Conservation (phyloP, 768 basidiomycete genomes). For the Mycena olivaceomarginata region DNA sequence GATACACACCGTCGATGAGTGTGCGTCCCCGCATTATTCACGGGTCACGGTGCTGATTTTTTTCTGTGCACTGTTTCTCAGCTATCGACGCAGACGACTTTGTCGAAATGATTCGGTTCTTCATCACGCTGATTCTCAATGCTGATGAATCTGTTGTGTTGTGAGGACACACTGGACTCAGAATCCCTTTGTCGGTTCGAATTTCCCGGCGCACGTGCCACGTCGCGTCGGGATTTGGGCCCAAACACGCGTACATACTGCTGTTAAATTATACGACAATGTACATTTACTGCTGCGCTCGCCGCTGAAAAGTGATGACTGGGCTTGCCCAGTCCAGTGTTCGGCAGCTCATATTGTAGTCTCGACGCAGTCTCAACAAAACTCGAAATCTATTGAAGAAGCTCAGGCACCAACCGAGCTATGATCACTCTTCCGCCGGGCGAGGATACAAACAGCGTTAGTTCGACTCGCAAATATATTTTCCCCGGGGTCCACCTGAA, state of each 20-base stretch:
- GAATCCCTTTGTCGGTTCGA: not conserved
- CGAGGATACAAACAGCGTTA: too few relatives aligned
- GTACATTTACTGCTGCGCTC: too few relatives aligned
- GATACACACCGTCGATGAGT: slow-evolving; percentile 86
- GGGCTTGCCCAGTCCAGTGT: too few relatives aligned
- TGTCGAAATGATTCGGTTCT: slow-evolving; percentile 82
- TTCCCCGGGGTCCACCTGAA: not conserved
- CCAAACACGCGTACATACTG: not conserved
- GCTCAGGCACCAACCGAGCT: too few relatives aligned
- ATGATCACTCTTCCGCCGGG: too few relatives aligned
- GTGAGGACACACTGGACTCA: not conserved
- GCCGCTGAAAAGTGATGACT: too few relatives aligned
- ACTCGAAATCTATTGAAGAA: too few relatives aligned
- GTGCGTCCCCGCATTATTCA: slow-evolving; percentile 57
- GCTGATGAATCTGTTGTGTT: slow-evolving; percentile 70
- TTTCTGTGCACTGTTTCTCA: slow-evolving; percentile 49
- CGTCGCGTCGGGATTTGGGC: not conserved
- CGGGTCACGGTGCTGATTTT: slow-evolving; percentile 33
- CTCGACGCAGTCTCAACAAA: too few relatives aligned
- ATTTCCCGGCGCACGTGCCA: too few relatives aligned
- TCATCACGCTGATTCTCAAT: slow-evolving; percentile 79
- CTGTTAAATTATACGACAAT: too few relatives aligned
- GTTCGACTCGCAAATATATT: too few relatives aligned
- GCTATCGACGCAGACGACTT: slow-evolving; percentile 71
- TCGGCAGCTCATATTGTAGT: too few relatives aligned